Percentiles rank a stretch among this genome's conserved stretches.
phyloP scores from a whole-genome alignment of 495 filamentous ascomycete species.

The Daldinia concentrica region DNA sequence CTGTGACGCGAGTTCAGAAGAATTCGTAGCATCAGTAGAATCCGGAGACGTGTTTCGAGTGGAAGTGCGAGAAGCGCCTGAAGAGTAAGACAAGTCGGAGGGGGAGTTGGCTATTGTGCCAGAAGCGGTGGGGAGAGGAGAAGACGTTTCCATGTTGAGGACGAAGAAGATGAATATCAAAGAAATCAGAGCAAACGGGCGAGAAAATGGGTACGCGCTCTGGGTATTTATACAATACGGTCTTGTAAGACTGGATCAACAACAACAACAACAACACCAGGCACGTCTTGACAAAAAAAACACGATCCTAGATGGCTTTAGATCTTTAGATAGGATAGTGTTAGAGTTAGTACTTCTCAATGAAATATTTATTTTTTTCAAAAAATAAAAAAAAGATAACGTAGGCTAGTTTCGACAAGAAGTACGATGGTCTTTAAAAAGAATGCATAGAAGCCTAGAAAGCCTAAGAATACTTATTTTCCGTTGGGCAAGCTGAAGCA shows the following conservation, averaged over 20 bases:
- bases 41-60: slow-evolving; percentile 38
- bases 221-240: slow-evolving; percentile 40
- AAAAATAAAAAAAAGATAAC: not conserved
- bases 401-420: not conserved
- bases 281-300: slow-evolving; percentile 1
- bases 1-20: slow-evolving; percentile 17
- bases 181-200: slow-evolving; percentile 42
- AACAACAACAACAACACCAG: slow-evolving; percentile 22
- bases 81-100: slow-evolving; percentile 39
- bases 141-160: slow-evolving; percentile 36
- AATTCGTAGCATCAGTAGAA: slow-evolving; percentile 9
- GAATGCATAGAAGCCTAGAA: not conserved
- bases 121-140: slow-evolving; percentile 28
- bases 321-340: slow-evolving; percentile 7
- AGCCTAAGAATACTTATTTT: slow-evolving; percentile 6
- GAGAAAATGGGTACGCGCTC: slow-evolving; percentile 32
- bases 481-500: slow-evolving; percentile 19
- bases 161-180: slow-evolving; percentile 36
- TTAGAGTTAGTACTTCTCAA: not conserved
- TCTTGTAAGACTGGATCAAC: slow-evolving; percentile 16
- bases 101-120: slow-evolving; percentile 29
- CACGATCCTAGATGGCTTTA: not conserved
- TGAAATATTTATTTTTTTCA: not conserved
- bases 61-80: slow-evolving; percentile 36
- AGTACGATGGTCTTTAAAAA: slow-evolving; percentile 16